Percentiles rank a stretch among this genome's conserved stretches.
These are phyloP conservation scores for Adansonia grandidieri DNA, from an alignment of 441 rosid genomes.

Conservation along the genomic window DNA sequence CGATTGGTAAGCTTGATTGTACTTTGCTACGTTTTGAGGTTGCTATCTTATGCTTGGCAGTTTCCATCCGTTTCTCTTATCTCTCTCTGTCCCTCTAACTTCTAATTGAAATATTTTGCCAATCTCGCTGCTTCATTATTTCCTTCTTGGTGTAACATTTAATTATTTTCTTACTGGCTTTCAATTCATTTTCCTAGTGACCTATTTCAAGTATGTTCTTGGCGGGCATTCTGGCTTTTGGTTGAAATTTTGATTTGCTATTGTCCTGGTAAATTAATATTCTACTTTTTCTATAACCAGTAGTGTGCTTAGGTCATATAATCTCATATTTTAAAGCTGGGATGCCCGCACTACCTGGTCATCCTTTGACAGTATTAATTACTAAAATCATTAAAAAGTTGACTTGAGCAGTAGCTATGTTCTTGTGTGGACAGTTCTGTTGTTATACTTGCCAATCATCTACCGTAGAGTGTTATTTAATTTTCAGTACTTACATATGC, in stretches of 20 bases:
- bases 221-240: not conserved
- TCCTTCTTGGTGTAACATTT: conserved; percentile 3
- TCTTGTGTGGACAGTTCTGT: not conserved
- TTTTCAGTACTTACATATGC: not conserved
- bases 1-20: conserved; percentile 73
- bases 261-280: not conserved
- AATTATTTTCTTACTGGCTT: not conserved
- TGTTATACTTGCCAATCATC: not conserved
- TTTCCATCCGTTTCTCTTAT: not conserved
- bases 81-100: conserved; percentile 6
- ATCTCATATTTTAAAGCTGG: not conserved
- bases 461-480: not conserved
- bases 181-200: not conserved
- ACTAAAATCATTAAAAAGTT: not conserved
- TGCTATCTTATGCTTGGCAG: conserved; percentile 9
- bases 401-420: not conserved
- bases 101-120: not conserved
- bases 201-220: not conserved
- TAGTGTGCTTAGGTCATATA: conserved; percentile 5
- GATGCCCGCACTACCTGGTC: not conserved
- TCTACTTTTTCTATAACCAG: not conserved
- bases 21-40: not conserved
- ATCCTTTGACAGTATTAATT: not conserved
- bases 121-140: not conserved
- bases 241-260: not conserved